Conservation (phyloP, 306 rosid genomes). For the Ochetophila trinervis region DNA sequence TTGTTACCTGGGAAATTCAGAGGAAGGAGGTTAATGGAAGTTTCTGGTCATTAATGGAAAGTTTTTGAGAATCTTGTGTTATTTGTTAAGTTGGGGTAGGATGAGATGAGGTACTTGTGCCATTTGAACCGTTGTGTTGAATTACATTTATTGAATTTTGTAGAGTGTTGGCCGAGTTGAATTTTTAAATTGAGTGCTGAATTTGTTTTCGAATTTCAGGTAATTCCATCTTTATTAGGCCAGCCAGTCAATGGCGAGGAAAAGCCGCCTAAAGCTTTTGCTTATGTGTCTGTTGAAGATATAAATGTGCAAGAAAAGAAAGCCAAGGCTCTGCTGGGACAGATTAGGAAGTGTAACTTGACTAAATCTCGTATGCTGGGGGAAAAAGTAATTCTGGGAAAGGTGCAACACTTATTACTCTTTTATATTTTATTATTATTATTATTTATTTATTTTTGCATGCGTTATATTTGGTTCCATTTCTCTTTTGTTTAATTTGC, state of each 20-base stretch:
- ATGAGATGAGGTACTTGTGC: too few species aligned
- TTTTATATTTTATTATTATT: neutral
- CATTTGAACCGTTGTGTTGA: too few species aligned
- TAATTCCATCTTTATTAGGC: conserved; percentile 56
- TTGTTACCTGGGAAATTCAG: neutral
- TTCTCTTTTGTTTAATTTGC: neutral
- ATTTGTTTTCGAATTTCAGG: conserved; percentile 38
- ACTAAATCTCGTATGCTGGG: conserved; percentile 37
- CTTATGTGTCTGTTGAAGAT: conserved; percentile 60
- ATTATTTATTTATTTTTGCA: neutral
- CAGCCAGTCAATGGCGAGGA: conserved; percentile 32
- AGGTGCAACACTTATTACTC: conserved; percentile 41
- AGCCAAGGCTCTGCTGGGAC: conserved; percentile 38
- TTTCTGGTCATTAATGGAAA: neutral
- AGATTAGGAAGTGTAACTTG: conserved; percentile 81
- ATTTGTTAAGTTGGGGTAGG: neutral
- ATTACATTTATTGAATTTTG: too few species aligned
- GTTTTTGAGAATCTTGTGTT: neutral
- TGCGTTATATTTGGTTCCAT: neutral
- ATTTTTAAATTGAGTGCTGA: neutral
- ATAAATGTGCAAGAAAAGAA: conserved; percentile 20
- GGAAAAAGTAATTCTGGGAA: conserved; percentile 42
- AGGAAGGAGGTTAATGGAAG: neutral
- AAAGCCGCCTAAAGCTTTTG: conserved; percentile 34
- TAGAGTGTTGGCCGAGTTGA: neutral